Conservation (phyloP, 768 basidiomycete genomes). For the Psilocybe subaeruginosa region DNA sequence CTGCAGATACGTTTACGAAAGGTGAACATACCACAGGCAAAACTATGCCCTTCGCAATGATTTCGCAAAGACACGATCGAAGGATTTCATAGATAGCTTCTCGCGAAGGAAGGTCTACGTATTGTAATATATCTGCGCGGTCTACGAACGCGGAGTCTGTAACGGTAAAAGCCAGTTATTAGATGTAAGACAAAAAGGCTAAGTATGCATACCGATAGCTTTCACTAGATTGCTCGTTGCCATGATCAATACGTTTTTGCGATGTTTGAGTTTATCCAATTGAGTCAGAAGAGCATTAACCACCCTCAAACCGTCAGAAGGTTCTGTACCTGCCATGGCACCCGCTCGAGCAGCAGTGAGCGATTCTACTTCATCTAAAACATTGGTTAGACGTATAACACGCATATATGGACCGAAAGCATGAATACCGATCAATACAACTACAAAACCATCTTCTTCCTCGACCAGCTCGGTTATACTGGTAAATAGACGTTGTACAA, state of each 20-base stretch:
- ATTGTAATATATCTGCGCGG: conserved; percentile 96
- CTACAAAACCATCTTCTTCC: conserved; percentile 88
- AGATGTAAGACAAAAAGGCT: background rate
- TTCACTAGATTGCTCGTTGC: conserved; percentile 94
- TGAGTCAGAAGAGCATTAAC: conserved; percentile 98
- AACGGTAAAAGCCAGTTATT: background rate
- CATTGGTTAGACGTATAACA: background rate
- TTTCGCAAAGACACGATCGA: conserved; percentile 78
- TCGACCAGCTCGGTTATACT: conserved; percentile 91
- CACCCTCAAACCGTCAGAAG: conserved; percentile 91
- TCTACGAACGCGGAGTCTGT: conserved; percentile 95
- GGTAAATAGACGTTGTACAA: conserved; percentile 91
- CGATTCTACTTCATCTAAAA: conserved; percentile 92
- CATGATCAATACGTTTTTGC: conserved; percentile 94
- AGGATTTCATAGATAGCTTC: conserved; percentile 95
- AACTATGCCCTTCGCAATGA: conserved; percentile 76
- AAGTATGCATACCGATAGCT: conserved; percentile 72
- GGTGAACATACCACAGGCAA: conserved; percentile 51
- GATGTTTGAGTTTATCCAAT: conserved; percentile 91
- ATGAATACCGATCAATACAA: conserved; percentile 84
- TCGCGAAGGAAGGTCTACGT: conserved; percentile 86
- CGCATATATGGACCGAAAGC: conserved; percentile 3
- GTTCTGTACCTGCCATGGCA: conserved; percentile 94
- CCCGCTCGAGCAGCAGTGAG: conserved; percentile 93
- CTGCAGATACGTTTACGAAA: background rate